A percentile compares a stretch with the other conserved stretches of the same genome.
phyloP scores from a whole-genome alignment of 2,329 filamentous ascomycete genomes.

The Pseudogymnoascus sp. region DNA sequence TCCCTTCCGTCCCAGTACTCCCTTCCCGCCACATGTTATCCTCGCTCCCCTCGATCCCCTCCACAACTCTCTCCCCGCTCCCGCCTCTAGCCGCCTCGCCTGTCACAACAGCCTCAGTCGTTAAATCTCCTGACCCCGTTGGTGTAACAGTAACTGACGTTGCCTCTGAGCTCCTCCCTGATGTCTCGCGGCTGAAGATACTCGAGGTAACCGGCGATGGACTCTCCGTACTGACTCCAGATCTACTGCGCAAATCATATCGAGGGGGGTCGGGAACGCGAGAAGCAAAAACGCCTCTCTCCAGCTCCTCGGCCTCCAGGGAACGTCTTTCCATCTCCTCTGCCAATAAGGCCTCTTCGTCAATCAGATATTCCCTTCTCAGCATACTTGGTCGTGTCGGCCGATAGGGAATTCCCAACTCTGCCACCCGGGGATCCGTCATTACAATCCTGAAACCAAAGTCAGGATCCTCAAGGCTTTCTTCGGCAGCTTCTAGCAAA shows the following conservation, averaged over 20 bases:
- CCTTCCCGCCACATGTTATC: neutral
- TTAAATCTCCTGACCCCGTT: neutral
- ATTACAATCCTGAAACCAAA: neutral
- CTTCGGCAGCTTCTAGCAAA: neutral
- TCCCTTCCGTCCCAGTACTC: neutral
- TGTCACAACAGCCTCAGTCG: neutral
- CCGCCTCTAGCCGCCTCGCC: neutral
- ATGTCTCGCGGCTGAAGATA: neutral
- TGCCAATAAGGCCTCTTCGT: neutral
- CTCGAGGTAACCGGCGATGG: neutral
- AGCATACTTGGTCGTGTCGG: neutral
- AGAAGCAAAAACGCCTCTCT: neutral
- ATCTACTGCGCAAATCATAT: neutral
- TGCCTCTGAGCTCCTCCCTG: neutral
- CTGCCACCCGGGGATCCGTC: neutral
- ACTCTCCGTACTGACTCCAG: neutral
- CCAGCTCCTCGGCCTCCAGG: neutral
- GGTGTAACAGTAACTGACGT: neutral
- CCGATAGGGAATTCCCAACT: neutral
- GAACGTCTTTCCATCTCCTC: neutral
- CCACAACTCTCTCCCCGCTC: neutral
- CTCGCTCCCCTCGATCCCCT: neutral
- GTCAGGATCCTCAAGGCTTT: neutral
- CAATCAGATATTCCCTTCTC: neutral
- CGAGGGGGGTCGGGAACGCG: neutral